Evolutionary conservation across 768 basidiomycete genomes (phyloP), one percentile per base, ranked within the genome.

Genomic region (Asterophora parasitica): DNA sequence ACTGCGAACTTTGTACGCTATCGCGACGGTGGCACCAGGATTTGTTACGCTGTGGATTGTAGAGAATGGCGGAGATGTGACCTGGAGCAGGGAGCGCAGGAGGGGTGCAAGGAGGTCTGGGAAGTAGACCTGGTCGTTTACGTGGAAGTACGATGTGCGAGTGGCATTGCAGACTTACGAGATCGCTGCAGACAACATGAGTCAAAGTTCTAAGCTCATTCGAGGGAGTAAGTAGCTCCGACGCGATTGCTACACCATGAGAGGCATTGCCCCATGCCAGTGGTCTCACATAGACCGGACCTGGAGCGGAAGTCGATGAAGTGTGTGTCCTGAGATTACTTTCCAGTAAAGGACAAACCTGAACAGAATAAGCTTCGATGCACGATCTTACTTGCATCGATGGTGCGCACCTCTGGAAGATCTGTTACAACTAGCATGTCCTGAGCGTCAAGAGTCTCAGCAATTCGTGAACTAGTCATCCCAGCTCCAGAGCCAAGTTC

Each of bases 401-500:
- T 6, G 38, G n/a, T 2, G 37, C 57, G 70, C 47, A 92, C 90
- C 52, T 89, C 85, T 2, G 80, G 81, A 7, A 94, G 76, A 67
- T 94, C 92, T 7, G 90, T 92, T 7, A 76, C 73, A 15, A 88
- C 71, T 30, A 75, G 47, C 2, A 70, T 57, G 40, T 82, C 79
- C 11, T 79, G 57, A 5, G 74, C 63, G 8, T 68, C 48, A 1
- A 76, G 57, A 13, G 58, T 23, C 7, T 52, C 42, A 23, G 72
- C 64, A n/a, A 77, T 59, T 31, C 58, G 55, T 27, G 69, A 70
- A 2, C 73, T 78, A 9, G 87, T 79, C 44, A 84, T 67, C 16
- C 90, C 82, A 15, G 81, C 77, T 2, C 92, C 90, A 9, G 89
- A 85, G 9, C 91, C 92, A 4, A 93, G 75, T 65, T 94, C 91